Base-by-base conservation (phyloP, 2,329 filamentous ascomycete genomes). In the Ophiostoma himal-ulmi region DNA sequence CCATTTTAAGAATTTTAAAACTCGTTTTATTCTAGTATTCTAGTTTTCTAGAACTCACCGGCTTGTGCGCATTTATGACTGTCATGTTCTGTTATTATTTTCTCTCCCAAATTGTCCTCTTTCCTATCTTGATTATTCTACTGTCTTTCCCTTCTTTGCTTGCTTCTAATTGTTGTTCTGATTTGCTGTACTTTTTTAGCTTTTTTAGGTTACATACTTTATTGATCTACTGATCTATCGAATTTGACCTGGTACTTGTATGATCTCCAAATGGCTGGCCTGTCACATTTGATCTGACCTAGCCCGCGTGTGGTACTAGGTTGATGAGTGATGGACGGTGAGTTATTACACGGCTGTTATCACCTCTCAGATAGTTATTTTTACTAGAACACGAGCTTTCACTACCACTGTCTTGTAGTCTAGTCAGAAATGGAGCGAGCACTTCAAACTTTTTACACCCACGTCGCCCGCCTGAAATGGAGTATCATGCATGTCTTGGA, bases 1-100 rank as follows among this genome's bases (percentile, higher is more conserved):
- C 30, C 57, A 13, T 72, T 70, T 30, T 60, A 48, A 17, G n/a
- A 26, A 26, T 34, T 13, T 67, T 20, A 37, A 48, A 7, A 17
- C 5, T 44, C 41, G 14, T 30, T 14, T 17, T 30, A 13, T 13
- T 62, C 14, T 62, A 30, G 13, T 44, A 4, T 44, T 44, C 10
- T 13, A 20, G 41, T 17, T 20, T 17, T 48, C 14, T 20, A 20
- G 14, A 20, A 20, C 14, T 5, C 7, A 17, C 44, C 44, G 5
- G 14, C 17, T 48, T 20, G 17, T 14, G 14, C 44, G 44, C 44
- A 5, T 20, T 48, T 20, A 37, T 64, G 60, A 60, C 26, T 17
- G 26, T 60, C 14, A 30, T 17, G 10, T 60, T 57, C 20, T 48
- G 44, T 48, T 48, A 6, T 48, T 7, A 7, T 7, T 5, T 48